Evolutionary conservation across 306 rosid species (phyloP).

Genomic region (Styphnolobium japonicum): DNA sequence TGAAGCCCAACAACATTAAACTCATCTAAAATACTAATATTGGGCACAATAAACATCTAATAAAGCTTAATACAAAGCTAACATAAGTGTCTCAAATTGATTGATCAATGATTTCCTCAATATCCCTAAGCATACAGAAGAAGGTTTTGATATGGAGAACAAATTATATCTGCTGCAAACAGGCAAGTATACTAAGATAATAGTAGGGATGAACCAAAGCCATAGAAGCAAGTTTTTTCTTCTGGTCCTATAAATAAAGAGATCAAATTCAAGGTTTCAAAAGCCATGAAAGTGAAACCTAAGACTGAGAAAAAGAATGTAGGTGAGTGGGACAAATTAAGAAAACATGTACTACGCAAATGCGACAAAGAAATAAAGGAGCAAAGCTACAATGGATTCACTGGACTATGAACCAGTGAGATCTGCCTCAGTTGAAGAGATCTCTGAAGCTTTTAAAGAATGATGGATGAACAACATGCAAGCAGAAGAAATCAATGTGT

Average conservation of each 20-base stretch:
- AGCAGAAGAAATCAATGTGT: conserved; percentile 58
- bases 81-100: no score
- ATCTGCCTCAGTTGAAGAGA: conserved; percentile 31
- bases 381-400: conserved; percentile 66
- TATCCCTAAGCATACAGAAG: conserved; percentile 27
- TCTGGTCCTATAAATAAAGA: conserved; percentile 22
- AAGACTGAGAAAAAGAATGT: conserved; percentile 41
- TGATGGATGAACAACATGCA: conserved; percentile 65
- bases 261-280: conserved; percentile 42
- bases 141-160: conserved; percentile 12
- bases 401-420: conserved; percentile 70
- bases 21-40: no score
- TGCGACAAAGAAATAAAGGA: conserved; percentile 46
- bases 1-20: no score
- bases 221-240: conserved; percentile 24
- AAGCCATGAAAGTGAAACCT: conserved; percentile 46
- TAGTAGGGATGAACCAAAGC: conserved; percentile 9
- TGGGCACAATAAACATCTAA: no score
- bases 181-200: conserved; percentile 13
- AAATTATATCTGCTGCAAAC: conserved; percentile 22
- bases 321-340: conserved; percentile 74
- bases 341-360: conserved; percentile 53
- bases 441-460: conserved; percentile 48
- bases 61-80: no score
- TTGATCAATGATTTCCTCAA: conserved; percentile 20